Base-by-base conservation (phyloP, 1,284 basidiomycete genomes). In the Malassezia obtusa region DNA sequence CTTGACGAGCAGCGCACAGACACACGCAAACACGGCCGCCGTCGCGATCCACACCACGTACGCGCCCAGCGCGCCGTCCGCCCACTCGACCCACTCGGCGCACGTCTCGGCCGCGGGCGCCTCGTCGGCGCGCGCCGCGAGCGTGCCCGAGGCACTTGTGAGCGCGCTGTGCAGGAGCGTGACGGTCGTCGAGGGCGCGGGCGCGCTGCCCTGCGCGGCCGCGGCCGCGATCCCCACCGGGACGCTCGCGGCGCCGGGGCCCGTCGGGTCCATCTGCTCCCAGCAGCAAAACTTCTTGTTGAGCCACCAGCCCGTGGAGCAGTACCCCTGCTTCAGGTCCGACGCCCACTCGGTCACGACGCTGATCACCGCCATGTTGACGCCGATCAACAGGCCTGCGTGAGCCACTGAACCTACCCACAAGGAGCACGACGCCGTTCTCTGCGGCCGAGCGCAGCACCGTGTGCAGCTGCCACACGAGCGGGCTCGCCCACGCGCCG, bases 281-380 rank as follows among this genome's bases (percentile, higher is more conserved):
- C 89, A 90, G 73, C 94, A 99, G 76, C 94, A 98, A 75, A 96
- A 96, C 71, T 95, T 89, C 67, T 89, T 84, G 74, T 91, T 94
- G 52, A 98, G 76, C 92, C 94, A 99, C 94, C 94, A 98, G 2
- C 89, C 91, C 52, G 91, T 87, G 1, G 83, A 81, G 75, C 94
- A 99, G 72, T 94, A 92, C 0, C 94, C 94, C 78, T 90, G 86
- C 78, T 96, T 96, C 59, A 96, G 82, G 74, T 98, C 91, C 1
- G 90, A 91, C 9, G 96, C 81, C 94, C 94, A 99, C 75, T 87
- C 88, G n/a, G 89, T 94, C 53, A 90, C 79, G 64, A 98, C 94
- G 35, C 89, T 90, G 61, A 96, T 92, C 55, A 98, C 75, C 1
- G 89, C 94, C 32, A 91, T 89, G 64, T 89, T 92, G 44, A 94